phyloP scores from a whole-genome alignment of 768 basidiomycete genomes.

The Sutorius australiensis region DNA sequence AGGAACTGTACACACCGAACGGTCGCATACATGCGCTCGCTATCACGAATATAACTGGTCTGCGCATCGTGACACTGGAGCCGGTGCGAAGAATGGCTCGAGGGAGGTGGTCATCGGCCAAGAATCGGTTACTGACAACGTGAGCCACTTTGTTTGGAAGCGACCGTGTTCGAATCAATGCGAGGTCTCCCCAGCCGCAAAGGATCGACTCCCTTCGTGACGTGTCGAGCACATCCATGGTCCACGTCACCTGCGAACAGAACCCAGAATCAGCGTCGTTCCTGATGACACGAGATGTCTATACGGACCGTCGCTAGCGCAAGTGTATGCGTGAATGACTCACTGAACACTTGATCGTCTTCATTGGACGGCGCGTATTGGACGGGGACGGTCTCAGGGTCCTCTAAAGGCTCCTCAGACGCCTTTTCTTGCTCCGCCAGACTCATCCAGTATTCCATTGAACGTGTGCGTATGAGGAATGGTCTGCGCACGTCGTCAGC shows the following conservation, averaged over 20 bases:
- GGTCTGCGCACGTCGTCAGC: background rate
- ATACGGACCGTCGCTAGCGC: constrained; percentile 6
- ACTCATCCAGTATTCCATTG: background rate
- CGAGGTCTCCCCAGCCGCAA: background rate
- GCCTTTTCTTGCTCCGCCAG: background rate
- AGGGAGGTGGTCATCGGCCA: background rate
- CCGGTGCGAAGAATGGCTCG: constrained; percentile 1
- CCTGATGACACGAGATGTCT: background rate
- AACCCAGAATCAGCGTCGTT: background rate
- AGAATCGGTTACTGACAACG: background rate
- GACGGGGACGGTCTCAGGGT: background rate
- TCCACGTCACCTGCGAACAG: background rate
- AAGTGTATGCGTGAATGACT: background rate
- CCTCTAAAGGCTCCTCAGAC: background rate
- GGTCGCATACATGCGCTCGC: background rate
- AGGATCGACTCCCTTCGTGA: constrained; percentile 1
- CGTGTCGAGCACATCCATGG: background rate
- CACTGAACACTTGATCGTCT: background rate
- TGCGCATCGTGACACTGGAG: background rate
- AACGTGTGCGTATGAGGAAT: background rate
- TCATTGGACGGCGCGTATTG: background rate
- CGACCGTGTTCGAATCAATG: background rate
- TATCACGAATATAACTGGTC: constrained; percentile 6
- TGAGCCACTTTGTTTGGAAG: background rate
- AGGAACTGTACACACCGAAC: constrained; percentile 13